Evolutionary conservation across 495 filamentous ascomycete species (phyloP), one percentile per base, ranked within the genome.

Genomic region (Neurospora cerealis): DNA sequence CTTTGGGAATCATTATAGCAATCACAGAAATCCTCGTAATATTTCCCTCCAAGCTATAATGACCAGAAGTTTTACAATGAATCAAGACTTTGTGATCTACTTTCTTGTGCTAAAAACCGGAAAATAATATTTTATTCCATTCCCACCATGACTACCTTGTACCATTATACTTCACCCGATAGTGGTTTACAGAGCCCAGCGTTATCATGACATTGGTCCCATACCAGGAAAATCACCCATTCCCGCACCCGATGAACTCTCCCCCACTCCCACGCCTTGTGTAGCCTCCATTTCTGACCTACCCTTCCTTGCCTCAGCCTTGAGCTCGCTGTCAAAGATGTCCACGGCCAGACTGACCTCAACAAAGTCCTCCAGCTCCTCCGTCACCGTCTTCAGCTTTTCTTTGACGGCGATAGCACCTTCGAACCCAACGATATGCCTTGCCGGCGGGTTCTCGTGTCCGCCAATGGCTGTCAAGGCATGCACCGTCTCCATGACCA

Each of bases 301-400:
- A 34, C 83, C 83, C 72, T 83, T 79, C 28, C 83, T 80, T 34
- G 82, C 84, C 77, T 87, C 85, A 3, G 77, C 79, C 74, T 83
- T 83, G 70, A 87, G 77, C 75, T 87, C 84, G 73, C 83, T 85
- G 39, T 87, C 82, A 72, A 87, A 89, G 77, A 95, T 92, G 80
- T 96, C 94, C 42, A 95, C 93, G 1, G 91, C 91, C 75, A 91
- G 87, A 74, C 94, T 97, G 32, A 93, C 91, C 76, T 96, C 93
- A 39, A 97, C 91, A 83, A 98, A 98, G 73, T 98, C 96, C 80
- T 98, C 96, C 46, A 98, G 78, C 82, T 98, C 96, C 79, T 98
- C 95, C 71, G 93, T 96, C 2, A 97, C 92, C 28, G 94, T 98
- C 86, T 96, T 97, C 71, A 99, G 83, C 83, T 97, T 98, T 85